Conservation (phyloP, 1,284 basidiomycete genomes). For the Baeospora myosura region DNA sequence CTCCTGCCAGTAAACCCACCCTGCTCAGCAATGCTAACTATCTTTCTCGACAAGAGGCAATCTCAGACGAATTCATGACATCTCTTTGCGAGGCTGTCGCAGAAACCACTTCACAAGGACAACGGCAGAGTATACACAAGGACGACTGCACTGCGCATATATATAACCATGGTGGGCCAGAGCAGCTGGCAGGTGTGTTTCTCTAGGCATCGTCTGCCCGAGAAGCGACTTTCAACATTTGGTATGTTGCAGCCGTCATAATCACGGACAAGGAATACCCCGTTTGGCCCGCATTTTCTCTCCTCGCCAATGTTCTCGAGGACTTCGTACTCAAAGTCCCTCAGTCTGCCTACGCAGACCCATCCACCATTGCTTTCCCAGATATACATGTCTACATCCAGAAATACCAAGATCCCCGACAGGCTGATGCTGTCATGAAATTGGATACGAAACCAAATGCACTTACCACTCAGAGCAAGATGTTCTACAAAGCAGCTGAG, state of each 20-base stretch:
- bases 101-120: background rate
- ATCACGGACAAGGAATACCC: background rate
- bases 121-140: background rate
- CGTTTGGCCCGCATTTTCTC: background rate
- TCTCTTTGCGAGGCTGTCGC: background rate
- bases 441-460: no score
- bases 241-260: background rate
- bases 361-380: background rate
- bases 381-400: background rate
- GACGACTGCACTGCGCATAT: background rate
- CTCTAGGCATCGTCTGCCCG: background rate
- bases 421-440: background rate
- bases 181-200: background rate
- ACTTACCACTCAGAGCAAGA: no score
- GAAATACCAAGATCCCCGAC: background rate
- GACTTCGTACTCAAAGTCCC: background rate
- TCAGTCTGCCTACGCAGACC: background rate
- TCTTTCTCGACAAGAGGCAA: background rate
- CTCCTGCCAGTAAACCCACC: background rate
- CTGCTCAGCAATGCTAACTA: background rate
- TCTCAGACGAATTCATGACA: background rate
- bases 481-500: no score
- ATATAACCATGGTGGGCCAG: background rate
- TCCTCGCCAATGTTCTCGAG: background rate
- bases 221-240: no score